A percentile compares a stretch with the other conserved stretches of the same genome.
Conservation (phyloP, 179 eudicot species). For the Nepenthes alata region DNA sequence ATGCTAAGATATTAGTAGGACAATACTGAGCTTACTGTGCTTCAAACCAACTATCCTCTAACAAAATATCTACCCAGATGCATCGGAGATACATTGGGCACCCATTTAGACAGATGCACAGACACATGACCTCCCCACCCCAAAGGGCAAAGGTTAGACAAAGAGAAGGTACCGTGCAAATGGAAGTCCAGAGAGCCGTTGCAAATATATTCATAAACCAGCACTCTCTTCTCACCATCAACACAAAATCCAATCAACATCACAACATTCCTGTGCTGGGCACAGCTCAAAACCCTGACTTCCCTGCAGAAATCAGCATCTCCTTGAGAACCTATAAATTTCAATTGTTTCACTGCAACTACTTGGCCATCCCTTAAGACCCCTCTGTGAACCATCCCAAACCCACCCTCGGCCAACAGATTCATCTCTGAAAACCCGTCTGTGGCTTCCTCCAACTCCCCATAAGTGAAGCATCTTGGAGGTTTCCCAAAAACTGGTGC, state of each 20-base stretch:
- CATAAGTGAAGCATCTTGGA: conserved; percentile 46
- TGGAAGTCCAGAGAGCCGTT: conserved; percentile 75
- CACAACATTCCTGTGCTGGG: conserved; percentile 89
- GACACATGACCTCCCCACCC: no score
- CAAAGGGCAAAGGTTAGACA: neutral
- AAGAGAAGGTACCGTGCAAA: conserved; percentile 48
- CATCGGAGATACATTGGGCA: no score
- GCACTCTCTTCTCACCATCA: conserved; percentile 43
- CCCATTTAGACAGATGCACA: no score
- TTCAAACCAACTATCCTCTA: no score
- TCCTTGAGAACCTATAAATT: conserved; percentile 51
- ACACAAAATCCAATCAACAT: conserved; percentile 75
- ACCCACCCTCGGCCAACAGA: conserved; percentile 69
- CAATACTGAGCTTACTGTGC: no score
- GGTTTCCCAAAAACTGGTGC: conserved; percentile 79
- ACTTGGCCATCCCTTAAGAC: conserved; percentile 54
- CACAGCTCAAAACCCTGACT: conserved; percentile 71
- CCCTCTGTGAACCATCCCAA: conserved; percentile 70
- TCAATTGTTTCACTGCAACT: conserved; percentile 68
- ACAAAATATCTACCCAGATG: no score
- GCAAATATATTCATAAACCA: conserved; percentile 83
- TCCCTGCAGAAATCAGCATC: conserved; percentile 83
- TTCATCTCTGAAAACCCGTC: conserved; percentile 52
- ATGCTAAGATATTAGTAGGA: no score
- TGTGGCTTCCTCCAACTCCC: conserved; percentile 64